These are phyloP conservation scores for Dioscorea alata DNA, from an alignment of 106 monocot species.

Conservation along the genomic window DNA sequence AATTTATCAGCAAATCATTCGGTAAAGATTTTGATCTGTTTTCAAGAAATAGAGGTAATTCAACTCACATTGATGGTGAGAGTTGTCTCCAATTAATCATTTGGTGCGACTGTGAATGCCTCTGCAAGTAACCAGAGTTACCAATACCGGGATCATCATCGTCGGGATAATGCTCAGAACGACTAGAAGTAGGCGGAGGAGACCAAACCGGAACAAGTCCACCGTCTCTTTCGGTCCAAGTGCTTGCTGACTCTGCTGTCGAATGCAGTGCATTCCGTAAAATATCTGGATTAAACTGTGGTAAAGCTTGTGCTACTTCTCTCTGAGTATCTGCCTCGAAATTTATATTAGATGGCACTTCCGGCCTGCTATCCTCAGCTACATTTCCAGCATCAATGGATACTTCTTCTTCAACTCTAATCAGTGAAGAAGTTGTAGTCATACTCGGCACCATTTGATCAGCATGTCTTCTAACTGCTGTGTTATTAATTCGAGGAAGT, in stretches of 20 bases:
- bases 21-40: background rate
- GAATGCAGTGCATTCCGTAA: constrained; percentile 12
- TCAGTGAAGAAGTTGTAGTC: constrained; percentile 73
- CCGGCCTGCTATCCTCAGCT: constrained; percentile 40
- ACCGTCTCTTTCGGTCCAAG: constrained; percentile 64
- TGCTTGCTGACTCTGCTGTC: constrained; percentile 49
- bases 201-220: constrained; percentile 92
- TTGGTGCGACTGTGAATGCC: constrained; percentile 52
- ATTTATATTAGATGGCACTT: constrained; percentile 59
- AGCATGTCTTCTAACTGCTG: constrained; percentile 27
- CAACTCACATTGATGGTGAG: constrained; percentile 65
- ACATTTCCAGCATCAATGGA: constrained; percentile 28
- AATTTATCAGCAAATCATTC: constrained; percentile 1
- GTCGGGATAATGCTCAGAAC: constrained; percentile 35
- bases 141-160: constrained; percentile 35
- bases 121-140: constrained; percentile 31
- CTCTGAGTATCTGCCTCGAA: constrained; percentile 19
- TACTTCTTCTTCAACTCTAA: constrained; percentile 45
- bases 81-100: constrained; percentile 79
- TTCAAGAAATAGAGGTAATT: background rate
- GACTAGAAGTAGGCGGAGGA: constrained; percentile 45
- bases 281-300: constrained; percentile 1
- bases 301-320: constrained; percentile 14
- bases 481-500: constrained; percentile 20
- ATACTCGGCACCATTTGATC: constrained; percentile 94